Evolutionary conservation across 176 grass and related monocot species (phyloP).

Genomic region (Rhynchospora breviuscula): DNA sequence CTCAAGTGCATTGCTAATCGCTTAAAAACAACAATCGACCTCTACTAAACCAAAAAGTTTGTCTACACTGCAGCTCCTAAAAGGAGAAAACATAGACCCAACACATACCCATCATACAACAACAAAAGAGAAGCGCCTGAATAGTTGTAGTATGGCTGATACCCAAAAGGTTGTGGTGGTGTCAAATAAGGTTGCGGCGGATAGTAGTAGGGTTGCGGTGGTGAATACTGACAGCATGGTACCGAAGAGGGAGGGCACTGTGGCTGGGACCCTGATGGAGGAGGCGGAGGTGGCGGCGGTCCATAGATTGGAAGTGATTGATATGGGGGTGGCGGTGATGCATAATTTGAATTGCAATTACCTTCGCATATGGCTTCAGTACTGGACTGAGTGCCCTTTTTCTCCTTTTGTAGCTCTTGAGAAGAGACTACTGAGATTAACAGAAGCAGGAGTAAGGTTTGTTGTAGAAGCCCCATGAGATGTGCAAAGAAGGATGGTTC

Average conservation of each 20-base stretch:
- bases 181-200: background rate
- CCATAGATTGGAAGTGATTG: background rate
- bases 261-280: background rate
- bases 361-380: background rate
- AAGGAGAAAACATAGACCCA: background rate
- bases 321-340: background rate
- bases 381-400: too few species aligned
- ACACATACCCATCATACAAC: background rate
- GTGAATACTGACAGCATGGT: background rate
- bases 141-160: constrained; percentile 10
- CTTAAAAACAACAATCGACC: background rate
- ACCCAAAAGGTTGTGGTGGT: background rate
- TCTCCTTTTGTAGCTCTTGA: background rate
- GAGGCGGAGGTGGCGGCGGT: background rate
- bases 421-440: background rate
- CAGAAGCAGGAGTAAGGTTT: background rate
- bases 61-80: background rate
- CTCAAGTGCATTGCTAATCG: too few species aligned
- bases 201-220: background rate
- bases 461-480: background rate
- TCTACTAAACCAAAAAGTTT: background rate
- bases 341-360: background rate
- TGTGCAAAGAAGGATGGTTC: background rate
- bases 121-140: background rate
- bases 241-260: background rate